These are phyloP conservation scores for Syncephalis fuscata DNA, from an alignment of 371 early-diverging fungal species.

Conservation along the genomic window DNA sequence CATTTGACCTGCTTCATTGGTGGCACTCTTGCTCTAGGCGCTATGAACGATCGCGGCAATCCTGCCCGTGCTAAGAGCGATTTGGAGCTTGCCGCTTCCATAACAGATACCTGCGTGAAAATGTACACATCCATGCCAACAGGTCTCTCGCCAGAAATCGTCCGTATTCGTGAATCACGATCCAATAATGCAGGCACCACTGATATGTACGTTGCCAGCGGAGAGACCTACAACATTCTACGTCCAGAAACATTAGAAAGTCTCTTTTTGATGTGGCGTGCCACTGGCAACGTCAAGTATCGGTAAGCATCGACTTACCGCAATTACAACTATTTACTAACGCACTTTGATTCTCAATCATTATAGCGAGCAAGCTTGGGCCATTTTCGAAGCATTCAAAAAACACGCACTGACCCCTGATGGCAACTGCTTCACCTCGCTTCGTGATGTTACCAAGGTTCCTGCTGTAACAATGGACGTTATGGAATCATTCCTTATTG, in stretches of 20 bases:
- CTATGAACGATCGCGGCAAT: conserved; percentile 28
- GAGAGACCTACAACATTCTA: conserved; percentile 48
- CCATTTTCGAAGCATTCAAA: conserved; percentile 70
- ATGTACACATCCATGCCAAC: conserved; percentile 66
- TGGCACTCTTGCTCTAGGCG: conserved; percentile 65
- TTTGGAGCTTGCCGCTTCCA: conserved; percentile 50
- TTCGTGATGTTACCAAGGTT: conserved; percentile 46
- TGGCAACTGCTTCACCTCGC: conserved; percentile 57
- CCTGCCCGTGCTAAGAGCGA: conserved; percentile 23
- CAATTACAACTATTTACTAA: neutral
- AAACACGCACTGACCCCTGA: conserved; percentile 40
- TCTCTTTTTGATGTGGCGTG: conserved; percentile 63
- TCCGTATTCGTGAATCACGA: conserved; percentile 15
- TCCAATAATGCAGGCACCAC: conserved; percentile 11
- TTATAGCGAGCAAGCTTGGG: conserved; percentile 78
- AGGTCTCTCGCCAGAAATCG: conserved; percentile 70
- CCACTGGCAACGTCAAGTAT: conserved; percentile 66
- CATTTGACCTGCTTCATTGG: conserved; percentile 89
- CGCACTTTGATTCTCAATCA: too few relatives aligned
- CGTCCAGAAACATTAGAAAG: conserved; percentile 87
- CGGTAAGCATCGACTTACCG: conserved; percentile 17
- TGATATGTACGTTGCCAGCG: conserved; percentile 43
- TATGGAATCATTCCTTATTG: conserved; percentile 63
- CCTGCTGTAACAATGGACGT: conserved; percentile 37
- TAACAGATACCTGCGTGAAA: conserved; percentile 61